Evolutionary conservation across 257 asterid genomes (phyloP), one percentile per base, ranked within the genome.

Genomic region (Ocimum tenuiflorum): DNA sequence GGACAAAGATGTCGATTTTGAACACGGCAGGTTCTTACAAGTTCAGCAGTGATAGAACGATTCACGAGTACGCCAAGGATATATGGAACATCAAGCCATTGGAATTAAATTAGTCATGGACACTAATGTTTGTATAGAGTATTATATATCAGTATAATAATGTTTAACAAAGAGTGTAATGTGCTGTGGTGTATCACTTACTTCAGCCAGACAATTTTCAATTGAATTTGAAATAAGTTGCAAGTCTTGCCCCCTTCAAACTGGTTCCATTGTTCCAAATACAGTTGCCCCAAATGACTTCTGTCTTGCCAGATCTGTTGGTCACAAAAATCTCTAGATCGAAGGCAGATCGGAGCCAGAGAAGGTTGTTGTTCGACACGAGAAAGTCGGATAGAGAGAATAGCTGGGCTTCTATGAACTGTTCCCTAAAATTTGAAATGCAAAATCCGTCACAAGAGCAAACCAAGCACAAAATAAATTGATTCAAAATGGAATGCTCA

Each of bases 31-130:
- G 94, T 41, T 85, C 91, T 27, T 77, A 23, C 87, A 88, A 85
- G 81, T 90, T 87, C 85, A 90, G 97, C 88, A 85, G 97, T 29
- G 95, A 87, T 72, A 70, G 97, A 66, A 90, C 95, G 3, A 87
- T 85, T 61, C 87, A 77, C 36, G 88, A 87, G 70, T 90, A 90
- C n/a, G 91, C 97, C 29, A 78, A 74, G 63, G 91, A 85, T 71
- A 90, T 85, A 29, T 90, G 97, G 95, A 66, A 75, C 69, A 83
- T 90, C 67, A 52, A 79, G 50, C 88, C 86, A 19, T 69, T 86
- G 6, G 75, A 80, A 41, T 62, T 81, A 18, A 74, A 56, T 4
- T 81, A 74, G 69, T 38, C 56, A 41, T 29, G 50, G 55, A 31
- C 17, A 22, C 13, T 42, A 31, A n/a, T n/a, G n/a, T n/a, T n/a